Percentiles rank a stretch among this genome's conserved stretches.
phyloP scores from a whole-genome alignment of 495 filamentous ascomycete genomes.

The Antarctomyces pellizariae region DNA sequence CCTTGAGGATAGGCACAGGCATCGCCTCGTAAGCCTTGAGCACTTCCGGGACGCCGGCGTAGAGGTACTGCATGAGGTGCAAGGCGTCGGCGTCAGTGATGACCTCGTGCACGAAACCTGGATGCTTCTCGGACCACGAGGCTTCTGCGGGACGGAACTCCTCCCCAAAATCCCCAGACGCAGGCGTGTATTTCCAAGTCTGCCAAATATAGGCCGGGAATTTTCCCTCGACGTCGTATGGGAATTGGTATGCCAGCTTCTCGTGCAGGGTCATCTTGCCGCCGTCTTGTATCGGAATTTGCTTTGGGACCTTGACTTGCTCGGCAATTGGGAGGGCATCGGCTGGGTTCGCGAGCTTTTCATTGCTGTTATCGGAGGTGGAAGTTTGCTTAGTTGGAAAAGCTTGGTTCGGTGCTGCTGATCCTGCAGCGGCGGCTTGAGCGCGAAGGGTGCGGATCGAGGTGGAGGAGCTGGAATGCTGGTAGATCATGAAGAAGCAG shows the following conservation, averaged over 20 bases:
- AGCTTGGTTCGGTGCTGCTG: no score
- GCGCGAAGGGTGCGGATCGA: no score
- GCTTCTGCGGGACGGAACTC: conserved; percentile 61
- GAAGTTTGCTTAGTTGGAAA: no score
- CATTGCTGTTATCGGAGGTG: conserved; percentile 9
- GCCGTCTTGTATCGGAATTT: conserved; percentile 26
- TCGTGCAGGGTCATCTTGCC: conserved; percentile 47
- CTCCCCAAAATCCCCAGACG: conserved; percentile 52
- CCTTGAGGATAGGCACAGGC: conserved; percentile 75
- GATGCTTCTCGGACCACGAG: conserved; percentile 77
- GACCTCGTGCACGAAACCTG: conserved; percentile 85
- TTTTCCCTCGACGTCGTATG: conserved; percentile 64
- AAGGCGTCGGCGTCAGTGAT: conserved; percentile 74
- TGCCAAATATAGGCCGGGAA: conserved; percentile 99
- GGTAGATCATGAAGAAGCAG: no score
- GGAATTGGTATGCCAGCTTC: conserved; percentile 78
- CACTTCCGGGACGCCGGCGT: conserved; percentile 69
- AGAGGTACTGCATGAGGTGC: conserved; percentile 64
- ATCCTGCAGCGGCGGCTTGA: no score
- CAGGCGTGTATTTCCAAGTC: conserved; percentile 85
- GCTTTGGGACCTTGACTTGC: conserved; percentile 12
- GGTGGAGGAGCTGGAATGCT: no score
- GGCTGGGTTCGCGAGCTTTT: conserved; percentile 8
- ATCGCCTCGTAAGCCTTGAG: conserved; percentile 77
- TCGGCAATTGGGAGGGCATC: conserved; percentile 10